Percentiles rank a stretch among this genome's conserved stretches.
Conservation (phyloP, 2,329 filamentous ascomycete genomes). For the Fusarium equiseti region DNA sequence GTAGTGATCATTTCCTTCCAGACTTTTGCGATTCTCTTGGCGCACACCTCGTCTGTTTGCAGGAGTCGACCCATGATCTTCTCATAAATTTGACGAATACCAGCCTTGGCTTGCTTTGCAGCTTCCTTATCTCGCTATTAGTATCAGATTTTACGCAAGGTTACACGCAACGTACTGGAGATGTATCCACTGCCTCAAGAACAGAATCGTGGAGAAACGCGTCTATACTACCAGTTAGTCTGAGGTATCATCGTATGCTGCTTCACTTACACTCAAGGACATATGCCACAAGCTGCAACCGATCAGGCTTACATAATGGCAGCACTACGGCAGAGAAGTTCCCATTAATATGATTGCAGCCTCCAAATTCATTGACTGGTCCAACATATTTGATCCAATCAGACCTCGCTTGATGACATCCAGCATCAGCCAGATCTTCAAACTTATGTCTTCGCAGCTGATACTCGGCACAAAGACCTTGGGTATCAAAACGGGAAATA, state of each 20-base stretch:
- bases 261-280: neutral
- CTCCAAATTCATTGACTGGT: neutral
- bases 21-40: neutral
- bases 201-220: neutral
- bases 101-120: neutral
- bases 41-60: neutral
- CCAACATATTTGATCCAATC: neutral
- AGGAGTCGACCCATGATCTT: neutral
- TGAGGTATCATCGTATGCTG: no score
- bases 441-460: neutral
- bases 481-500: neutral
- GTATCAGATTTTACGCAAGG: fast-evolving
- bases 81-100: neutral
- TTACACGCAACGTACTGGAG: neutral
- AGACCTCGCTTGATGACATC: neutral
- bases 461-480: neutral
- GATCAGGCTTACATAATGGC: neutral
- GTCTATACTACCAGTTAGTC: no score
- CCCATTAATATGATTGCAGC: neutral
- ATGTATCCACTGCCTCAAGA: neutral
- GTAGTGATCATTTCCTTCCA: neutral
- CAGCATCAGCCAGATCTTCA: neutral
- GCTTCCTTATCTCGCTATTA: neutral
- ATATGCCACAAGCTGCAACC: neutral
- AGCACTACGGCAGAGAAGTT: neutral